Percentiles rank a stretch among this genome's conserved stretches.
Conservation (phyloP, 495 filamentous ascomycete genomes). For the Aspergillus asperescens region DNA sequence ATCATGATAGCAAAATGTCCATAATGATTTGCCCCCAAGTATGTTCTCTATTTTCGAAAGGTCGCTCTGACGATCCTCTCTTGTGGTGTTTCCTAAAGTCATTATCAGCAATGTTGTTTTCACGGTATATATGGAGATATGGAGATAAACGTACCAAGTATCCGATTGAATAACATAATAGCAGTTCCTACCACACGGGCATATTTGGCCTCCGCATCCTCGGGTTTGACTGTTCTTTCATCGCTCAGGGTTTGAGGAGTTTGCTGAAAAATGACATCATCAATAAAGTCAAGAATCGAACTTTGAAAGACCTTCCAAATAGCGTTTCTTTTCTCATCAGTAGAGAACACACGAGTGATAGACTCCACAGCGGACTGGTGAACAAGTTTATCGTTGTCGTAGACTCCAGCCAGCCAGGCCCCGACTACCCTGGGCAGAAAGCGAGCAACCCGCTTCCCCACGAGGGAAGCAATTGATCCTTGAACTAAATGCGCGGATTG, state of each 20-base stretch:
- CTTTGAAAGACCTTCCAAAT: constrained; percentile 74
- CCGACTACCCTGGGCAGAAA: constrained; percentile 71
- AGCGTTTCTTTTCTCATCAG: constrained; percentile 66
- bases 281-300: constrained; percentile 73
- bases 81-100: constrained; percentile 36
- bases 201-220: constrained; percentile 83
- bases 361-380: constrained; percentile 69
- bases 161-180: constrained; percentile 40
- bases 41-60: constrained; percentile 47
- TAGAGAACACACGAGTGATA: constrained; percentile 64
- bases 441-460: constrained; percentile 74
- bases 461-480: constrained; percentile 62
- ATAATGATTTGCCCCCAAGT: constrained; percentile 62
- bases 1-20: constrained; percentile 62
- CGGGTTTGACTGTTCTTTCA: constrained; percentile 71
- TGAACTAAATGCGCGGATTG: constrained; percentile 74
- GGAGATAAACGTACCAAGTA: constrained; percentile 35
- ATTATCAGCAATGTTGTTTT: constrained; percentile 5
- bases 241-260: constrained; percentile 79
- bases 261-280: constrained; percentile 69
- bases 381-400: constrained; percentile 74
- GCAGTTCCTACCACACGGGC: constrained; percentile 66
- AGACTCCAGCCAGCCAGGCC: constrained; percentile 81
- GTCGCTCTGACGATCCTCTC: constrained; percentile 49
- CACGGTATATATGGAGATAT: neutral